Evolutionary conservation across 1,284 basidiomycete genomes (phyloP), one percentile per base, ranked within the genome.

Genomic region (Rhodotorula sp.): DNA sequence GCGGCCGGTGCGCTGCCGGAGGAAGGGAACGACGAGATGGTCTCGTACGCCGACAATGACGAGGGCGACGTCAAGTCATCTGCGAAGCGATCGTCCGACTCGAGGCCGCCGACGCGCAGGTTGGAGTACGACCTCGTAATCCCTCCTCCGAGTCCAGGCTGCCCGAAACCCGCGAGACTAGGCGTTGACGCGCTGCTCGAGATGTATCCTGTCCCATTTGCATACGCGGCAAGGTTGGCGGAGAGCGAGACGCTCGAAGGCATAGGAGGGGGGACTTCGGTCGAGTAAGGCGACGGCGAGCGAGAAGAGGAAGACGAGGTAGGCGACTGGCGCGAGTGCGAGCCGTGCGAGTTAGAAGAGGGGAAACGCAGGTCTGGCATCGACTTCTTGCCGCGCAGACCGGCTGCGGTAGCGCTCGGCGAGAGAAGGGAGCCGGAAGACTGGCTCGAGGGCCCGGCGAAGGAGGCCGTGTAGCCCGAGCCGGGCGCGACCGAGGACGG

Each of bases 371-470:
- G 64, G 61, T 78, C 90, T 5, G 94, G 94, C 94, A 96, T 96
- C 24, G 92, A 94, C 82, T 95, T 95, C 84, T 96, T 96, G 80
- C 89, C 87, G 59, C 92, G 87, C 67, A 95, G 84, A 37, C 48
- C 44, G 26, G 56, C 48, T 2, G 40, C 40, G 16, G 40, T 44
- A 11, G 40, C 40, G 40, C 9, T 44, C 15, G 40, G 40, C 40
- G 40, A 44, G 40, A 44, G 40, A 13, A 44, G 40, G 40, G 40
- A 44, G 40, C 40, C 40, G 40, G 40, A 44, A 13, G 75, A 82
- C 84, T 37, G 84, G 80, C 53, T 85, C 75, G 76, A 79, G 58
- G 72, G 65, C n/a, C 70, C 15, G 13, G 40, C 16, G 40, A 44
- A 44, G 40, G 40, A 44, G 16, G 40, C 9, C 40, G 62, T 70